A percentile compares a stretch with the other conserved stretches of the same genome.
phyloP scores from a whole-genome alignment of 257 asterid species.

The Salvia hispanica region DNA sequence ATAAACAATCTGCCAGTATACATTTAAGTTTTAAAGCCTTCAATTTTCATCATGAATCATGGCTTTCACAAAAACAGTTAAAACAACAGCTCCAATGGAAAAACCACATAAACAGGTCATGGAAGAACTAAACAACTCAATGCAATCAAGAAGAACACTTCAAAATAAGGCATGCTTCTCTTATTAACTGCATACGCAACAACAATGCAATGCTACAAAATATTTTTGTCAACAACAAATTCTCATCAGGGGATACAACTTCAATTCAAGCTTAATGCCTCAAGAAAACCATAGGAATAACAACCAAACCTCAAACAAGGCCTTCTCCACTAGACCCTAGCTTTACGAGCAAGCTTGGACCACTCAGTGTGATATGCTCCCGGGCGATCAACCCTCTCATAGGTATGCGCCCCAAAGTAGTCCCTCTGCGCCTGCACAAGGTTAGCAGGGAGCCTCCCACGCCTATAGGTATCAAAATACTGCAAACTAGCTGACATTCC shows the following conservation, averaged over 20 bases:
- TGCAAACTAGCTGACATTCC: constrained; percentile 94
- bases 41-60: constrained; percentile 12
- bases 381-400: constrained; percentile 69
- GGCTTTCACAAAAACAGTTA: background rate
- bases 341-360: constrained; percentile 84
- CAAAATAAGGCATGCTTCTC: constrained; percentile 33
- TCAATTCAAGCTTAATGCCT: constrained; percentile 38
- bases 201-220: constrained; percentile 44
- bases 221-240: constrained; percentile 38
- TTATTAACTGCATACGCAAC: constrained; percentile 56
- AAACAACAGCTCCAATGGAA: background rate
- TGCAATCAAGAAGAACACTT: constrained; percentile 8
- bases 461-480: constrained; percentile 86
- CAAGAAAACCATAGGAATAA: constrained; percentile 32
- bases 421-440: constrained; percentile 98
- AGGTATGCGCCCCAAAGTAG: constrained; percentile 93
- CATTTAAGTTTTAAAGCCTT: background rate
- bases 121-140: background rate
- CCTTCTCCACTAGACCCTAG: constrained; percentile 40
- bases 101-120: background rate
- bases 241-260: constrained; percentile 44
- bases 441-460: constrained; percentile 82
- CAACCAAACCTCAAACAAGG: constrained; percentile 29
- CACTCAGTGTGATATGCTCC: constrained; percentile 92
- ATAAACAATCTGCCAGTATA: background rate